These are phyloP conservation scores for Lachancea lanzarotensis DNA, from an alignment of 805 yeast genomes.

Conservation along the genomic window DNA sequence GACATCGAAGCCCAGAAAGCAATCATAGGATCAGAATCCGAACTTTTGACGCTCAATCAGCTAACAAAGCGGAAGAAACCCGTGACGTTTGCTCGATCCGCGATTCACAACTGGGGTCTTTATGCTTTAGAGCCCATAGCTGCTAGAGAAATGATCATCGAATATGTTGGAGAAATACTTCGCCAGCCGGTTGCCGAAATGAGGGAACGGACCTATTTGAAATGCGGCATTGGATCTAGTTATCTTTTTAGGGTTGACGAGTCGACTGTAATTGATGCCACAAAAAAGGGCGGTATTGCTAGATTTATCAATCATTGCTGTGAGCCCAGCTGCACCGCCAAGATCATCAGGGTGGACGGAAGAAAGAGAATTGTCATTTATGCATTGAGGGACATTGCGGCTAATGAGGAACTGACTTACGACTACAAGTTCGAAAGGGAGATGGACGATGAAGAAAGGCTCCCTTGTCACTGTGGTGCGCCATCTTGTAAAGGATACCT, in stretches of 20 bases:
- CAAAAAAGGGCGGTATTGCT: conserved; percentile 95
- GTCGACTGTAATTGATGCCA: conserved; percentile 92
- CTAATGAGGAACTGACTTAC: conserved; percentile 89
- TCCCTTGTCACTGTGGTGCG: conserved; percentile 92
- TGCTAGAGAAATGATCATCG: conserved; percentile 96
- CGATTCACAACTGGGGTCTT: conserved; percentile 97
- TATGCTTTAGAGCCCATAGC: conserved; percentile 93
- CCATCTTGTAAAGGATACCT: conserved; percentile 88
- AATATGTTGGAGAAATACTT: conserved; percentile 92
- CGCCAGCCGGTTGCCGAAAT: conserved; percentile 92
- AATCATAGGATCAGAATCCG: conserved; percentile 73
- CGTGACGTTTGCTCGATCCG: conserved; percentile 93
- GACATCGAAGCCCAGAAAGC: conserved; percentile 78
- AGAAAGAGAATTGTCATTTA: conserved; percentile 89
- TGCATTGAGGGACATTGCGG: conserved; percentile 79
- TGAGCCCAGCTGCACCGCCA: conserved; percentile 95
- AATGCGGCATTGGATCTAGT: conserved; percentile 92
- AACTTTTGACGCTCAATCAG: conserved; percentile 75
- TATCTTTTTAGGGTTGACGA: conserved; percentile 90
- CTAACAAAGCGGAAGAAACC: conserved; percentile 86
- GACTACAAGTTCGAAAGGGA: conserved; percentile 95
- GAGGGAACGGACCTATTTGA: conserved; percentile 76
- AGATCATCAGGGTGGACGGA: conserved; percentile 91
- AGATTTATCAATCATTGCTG: conserved; percentile 96
- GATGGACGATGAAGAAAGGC: conserved; percentile 77